A percentile compares a stretch with the other conserved stretches of the same genome.
phyloP scores from a whole-genome alignment of 2,329 filamentous ascomycete genomes.

The Keithomyces neogunnii region DNA sequence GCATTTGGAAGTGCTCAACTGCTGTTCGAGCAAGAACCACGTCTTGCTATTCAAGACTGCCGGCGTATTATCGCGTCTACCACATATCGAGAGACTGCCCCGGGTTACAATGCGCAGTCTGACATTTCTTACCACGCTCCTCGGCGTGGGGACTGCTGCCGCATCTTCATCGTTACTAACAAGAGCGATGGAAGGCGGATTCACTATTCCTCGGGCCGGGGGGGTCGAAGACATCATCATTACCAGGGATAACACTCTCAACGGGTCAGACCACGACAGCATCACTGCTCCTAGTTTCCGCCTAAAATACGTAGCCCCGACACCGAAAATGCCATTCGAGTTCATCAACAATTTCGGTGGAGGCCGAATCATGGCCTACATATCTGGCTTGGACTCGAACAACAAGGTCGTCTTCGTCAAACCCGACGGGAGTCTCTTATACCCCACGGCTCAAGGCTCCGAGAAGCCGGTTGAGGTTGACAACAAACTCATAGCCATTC shows the following conservation, averaged over 20 bases:
- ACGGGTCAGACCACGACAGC: slow-evolving; percentile 22
- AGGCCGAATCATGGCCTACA: slow-evolving; percentile 33
- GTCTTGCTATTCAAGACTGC: too few relatives aligned
- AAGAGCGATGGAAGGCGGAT: slow-evolving; percentile 10
- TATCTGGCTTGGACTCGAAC: slow-evolving; percentile 33
- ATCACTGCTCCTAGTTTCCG: slow-evolving; percentile 4
- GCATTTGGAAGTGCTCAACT: too few relatives aligned
- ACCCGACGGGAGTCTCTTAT: slow-evolving; percentile 31
- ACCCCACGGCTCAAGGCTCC: slow-evolving; percentile 30
- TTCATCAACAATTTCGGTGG: slow-evolving; percentile 35
- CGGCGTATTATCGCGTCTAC: not conserved
- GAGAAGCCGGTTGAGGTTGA: slow-evolving; percentile 25
- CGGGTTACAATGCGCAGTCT: not conserved
- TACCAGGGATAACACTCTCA: slow-evolving; percentile 29
- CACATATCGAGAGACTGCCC: not conserved
- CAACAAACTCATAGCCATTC: slow-evolving; percentile 31
- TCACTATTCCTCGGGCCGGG: slow-evolving; percentile 24
- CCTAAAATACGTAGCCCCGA: too few relatives aligned
- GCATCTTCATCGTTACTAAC: slow-evolving; percentile 6
- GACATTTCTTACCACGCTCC: slow-evolving; percentile 8
- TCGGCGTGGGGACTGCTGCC: slow-evolving; percentile 13
- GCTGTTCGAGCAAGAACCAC: too few relatives aligned
- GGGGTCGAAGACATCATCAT: slow-evolving; percentile 23
- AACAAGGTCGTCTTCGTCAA: slow-evolving; percentile 33
- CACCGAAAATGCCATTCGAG: slow-evolving; percentile 16